A percentile compares a stretch with the other conserved stretches of the same genome.
Conservation (phyloP, 768 basidiomycete genomes). For the Hypholoma fasciculare region DNA sequence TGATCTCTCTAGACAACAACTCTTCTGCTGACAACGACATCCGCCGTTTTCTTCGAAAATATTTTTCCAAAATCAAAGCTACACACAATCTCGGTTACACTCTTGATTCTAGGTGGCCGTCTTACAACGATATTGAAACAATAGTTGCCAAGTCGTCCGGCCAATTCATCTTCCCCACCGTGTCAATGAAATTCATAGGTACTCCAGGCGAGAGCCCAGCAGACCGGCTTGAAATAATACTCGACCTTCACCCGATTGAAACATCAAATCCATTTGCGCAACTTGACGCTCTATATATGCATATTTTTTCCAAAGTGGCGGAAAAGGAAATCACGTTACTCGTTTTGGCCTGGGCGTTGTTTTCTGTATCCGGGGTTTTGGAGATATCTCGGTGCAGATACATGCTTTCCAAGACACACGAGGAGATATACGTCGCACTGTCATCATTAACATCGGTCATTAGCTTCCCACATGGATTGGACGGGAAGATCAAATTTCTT, state of each 20-base stretch:
- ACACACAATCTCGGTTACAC: neutral
- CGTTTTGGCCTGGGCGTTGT: neutral
- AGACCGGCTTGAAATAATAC: neutral
- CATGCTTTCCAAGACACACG: too few relatives aligned
- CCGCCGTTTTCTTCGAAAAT: neutral
- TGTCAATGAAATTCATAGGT: neutral
- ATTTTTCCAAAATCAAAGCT: neutral
- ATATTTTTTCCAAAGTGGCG: neutral
- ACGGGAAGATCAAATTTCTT: neutral
- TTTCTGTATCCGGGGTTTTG: too few relatives aligned
- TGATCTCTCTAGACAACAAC: too few relatives aligned
- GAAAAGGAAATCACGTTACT: neutral
- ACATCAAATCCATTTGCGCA: neutral
- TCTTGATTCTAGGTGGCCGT: neutral
- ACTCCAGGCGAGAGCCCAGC: neutral
- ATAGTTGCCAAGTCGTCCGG: neutral
- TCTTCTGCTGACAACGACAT: neutral
- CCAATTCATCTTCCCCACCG: slow-evolving; percentile 3
- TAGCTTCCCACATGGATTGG: neutral
- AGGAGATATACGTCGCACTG: too few relatives aligned
- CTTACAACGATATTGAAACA: neutral
- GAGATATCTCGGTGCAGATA: too few relatives aligned
- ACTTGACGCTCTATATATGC: neutral
- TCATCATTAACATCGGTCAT: too few relatives aligned
- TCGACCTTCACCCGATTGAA: neutral